Evolutionary conservation across 768 basidiomycete genomes (phyloP).

Genomic region (Leccinum obscurum): DNA sequence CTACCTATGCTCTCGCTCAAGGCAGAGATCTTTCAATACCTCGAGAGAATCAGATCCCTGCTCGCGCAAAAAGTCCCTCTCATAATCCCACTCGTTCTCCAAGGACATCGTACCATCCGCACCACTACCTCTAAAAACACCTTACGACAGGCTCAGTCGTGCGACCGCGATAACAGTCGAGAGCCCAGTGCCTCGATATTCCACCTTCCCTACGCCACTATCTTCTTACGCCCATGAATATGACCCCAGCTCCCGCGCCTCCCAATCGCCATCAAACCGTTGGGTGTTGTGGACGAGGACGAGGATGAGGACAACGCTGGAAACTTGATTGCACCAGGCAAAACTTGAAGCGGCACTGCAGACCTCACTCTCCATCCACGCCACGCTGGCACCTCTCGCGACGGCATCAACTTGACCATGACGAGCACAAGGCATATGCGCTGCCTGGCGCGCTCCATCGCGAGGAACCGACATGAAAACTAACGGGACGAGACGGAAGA

Average conservation of each 20-base stretch:
- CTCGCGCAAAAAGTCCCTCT: background rate
- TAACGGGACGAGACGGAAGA: no score
- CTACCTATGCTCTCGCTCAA: slow-evolving; percentile 62
- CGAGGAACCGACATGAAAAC: no score
- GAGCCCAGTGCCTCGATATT: slow-evolving; percentile 10
- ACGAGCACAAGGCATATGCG: no score
- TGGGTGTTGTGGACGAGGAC: no score
- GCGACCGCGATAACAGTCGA: slow-evolving; percentile 18
- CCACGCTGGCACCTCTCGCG: no score
- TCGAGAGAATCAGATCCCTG: background rate
- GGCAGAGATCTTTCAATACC: slow-evolving; percentile 45
- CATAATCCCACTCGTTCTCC: background rate
- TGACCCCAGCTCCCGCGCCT: slow-evolving; percentile 26
- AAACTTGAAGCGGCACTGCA: no score
- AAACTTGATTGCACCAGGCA: no score
- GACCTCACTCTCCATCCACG: no score
- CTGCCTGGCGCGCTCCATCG: no score
- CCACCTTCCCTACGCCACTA: slow-evolving; percentile 23
- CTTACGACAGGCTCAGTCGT: slow-evolving; percentile 9
- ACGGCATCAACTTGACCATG: no score
- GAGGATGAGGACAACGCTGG: no score
- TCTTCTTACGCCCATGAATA: slow-evolving; percentile 19
- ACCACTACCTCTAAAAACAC: background rate
- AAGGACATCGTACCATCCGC: background rate
- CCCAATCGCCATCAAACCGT: slow-evolving; percentile 18